A percentile compares a stretch with the other conserved stretches of the same genome.
These are phyloP conservation scores for Aspergillus ochraceus DNA, from an alignment of 2,329 filamentous ascomycete species.

Conservation along the genomic window DNA sequence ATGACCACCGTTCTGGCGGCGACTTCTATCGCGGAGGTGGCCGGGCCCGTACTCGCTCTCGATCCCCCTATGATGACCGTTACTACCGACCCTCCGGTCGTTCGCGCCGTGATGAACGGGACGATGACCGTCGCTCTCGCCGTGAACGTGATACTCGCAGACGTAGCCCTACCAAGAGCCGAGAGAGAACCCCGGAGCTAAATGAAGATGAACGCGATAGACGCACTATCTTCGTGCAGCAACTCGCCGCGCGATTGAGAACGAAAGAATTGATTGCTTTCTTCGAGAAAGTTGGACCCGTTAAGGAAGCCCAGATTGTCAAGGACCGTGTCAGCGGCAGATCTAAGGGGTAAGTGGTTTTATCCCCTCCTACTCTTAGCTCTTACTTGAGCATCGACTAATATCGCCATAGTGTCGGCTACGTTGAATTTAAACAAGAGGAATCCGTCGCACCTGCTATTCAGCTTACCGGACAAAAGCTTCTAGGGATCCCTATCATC, in stretches of 20 bases:
- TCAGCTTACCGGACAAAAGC: conserved; percentile 96
- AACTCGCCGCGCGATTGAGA: conserved; percentile 88
- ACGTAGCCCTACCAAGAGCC: conserved; percentile 44
- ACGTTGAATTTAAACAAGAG: conserved; percentile 98
- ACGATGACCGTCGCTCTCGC: conserved; percentile 50
- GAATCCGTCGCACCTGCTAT: conserved; percentile 90
- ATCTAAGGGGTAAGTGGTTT: conserved; percentile 80
- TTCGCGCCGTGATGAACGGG: conserved; percentile 50
- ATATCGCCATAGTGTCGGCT: conserved; percentile 74
- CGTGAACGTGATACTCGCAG: conserved; percentile 51
- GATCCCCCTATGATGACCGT: conserved; percentile 65
- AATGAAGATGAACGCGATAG: conserved; percentile 96
- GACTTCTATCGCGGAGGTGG: conserved; percentile 70
- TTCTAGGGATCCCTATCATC: conserved; percentile 97
- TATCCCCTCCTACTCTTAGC: conserved; percentile 1
- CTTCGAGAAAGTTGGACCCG: conserved; percentile 90
- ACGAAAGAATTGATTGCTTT: conserved; percentile 92
- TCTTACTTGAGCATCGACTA: conserved; percentile 5
- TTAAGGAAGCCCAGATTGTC: conserved; percentile 97
- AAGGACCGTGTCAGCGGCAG: conserved; percentile 95
- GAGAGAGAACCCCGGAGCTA: conserved; percentile 61
- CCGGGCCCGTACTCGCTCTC: conserved; percentile 68
- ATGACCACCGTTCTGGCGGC: conserved; percentile 56
- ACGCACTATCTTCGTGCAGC: conserved; percentile 96
- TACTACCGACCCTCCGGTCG: conserved; percentile 54